Base-by-base conservation (phyloP, 345 rosid genomes). In the Eucalyptus pauciflora region DNA sequence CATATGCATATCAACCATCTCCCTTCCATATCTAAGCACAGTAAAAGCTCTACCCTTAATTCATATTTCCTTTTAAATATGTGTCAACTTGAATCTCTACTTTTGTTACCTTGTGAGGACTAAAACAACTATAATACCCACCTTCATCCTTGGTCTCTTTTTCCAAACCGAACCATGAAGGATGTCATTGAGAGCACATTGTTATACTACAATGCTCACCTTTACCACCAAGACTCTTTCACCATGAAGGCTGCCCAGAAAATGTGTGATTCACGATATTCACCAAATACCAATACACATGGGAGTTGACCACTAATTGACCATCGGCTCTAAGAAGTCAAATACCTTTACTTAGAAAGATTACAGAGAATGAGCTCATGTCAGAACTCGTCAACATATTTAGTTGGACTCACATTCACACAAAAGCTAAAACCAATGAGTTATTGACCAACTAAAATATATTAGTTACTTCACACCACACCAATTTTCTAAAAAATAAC, bases 21-120 rank as follows among this genome's bases (percentile, higher is more conserved):
- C 16, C 31, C 0, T 7, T 13, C n/a, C 8, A 27, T 7, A 6
- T 27, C 31, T 27, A 29, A 13, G 15, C 5, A 0, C 15, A 0
- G 14, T 56, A 62, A 13, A 12, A 27, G 69, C 8, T 62, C 3
- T 13, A 7, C 69, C 69, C 69, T 10, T 56, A 24, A 56, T 56
- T 24, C 62, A 56, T 22, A 10, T 56, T 56, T 22, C 1, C 29
- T 56, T 56, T 56, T 56, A 56, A 13, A 56, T 56, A 24, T 22
- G 29, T 56, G 1, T 62, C 31, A 62, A 62, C 69, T 62, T 62
- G 69, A 62, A 29, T 62, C 69, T 62, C 33, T 62, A 62, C 31
- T 62, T 27, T 27, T 3, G 31, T 62, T 62, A 62, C 8, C 69
- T 27, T 62, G 31, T 27, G 31, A 62, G 7, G 31, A 62, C 67